Evolutionary conservation across 768 basidiomycete species (phyloP).

Genomic region (Steccherinum ochraceum): DNA sequence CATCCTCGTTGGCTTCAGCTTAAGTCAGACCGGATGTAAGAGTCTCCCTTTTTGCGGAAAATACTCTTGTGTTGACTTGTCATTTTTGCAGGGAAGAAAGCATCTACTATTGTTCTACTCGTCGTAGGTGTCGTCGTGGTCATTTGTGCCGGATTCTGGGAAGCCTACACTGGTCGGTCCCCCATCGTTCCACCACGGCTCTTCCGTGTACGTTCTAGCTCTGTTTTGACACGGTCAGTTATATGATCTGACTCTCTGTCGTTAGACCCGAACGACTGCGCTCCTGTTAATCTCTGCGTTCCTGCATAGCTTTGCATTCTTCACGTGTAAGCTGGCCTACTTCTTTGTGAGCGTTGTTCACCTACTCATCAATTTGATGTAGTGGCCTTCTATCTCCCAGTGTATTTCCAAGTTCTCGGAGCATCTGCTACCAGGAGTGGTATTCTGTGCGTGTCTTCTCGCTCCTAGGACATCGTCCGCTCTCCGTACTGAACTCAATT

Average conservation of each 20-base stretch:
- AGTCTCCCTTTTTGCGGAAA: too few species aligned
- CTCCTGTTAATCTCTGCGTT: constrained; percentile 26
- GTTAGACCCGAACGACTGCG: constrained; percentile 32
- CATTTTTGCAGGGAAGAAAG: constrained; percentile 19
- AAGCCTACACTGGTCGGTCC: constrained; percentile 25
- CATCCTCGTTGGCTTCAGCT: constrained; percentile 33
- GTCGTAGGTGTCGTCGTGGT: constrained; percentile 28
- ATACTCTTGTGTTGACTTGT: neutral
- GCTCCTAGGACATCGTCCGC: neutral
- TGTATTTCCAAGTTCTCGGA: constrained; percentile 38
- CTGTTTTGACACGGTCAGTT: too few species aligned
- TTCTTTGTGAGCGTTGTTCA: neutral
- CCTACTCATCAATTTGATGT: neutral
- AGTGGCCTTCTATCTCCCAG: constrained; percentile 30
- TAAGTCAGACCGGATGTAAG: constrained; percentile 27
- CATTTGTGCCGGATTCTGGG: constrained; percentile 25
- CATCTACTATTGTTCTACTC: constrained; percentile 31
- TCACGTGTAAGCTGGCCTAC: constrained; percentile 18
- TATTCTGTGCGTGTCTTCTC: constrained; percentile 19
- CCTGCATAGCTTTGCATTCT: constrained; percentile 29
- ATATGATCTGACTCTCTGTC: neutral
- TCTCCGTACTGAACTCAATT: neutral
- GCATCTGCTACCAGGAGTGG: constrained; percentile 28
- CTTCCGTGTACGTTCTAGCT: constrained; percentile 22
- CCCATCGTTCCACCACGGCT: constrained; percentile 35